Evolutionary conservation across 768 basidiomycete genomes (phyloP), one percentile per base, ranked within the genome.

Genomic region (Daedalea quercina): DNA sequence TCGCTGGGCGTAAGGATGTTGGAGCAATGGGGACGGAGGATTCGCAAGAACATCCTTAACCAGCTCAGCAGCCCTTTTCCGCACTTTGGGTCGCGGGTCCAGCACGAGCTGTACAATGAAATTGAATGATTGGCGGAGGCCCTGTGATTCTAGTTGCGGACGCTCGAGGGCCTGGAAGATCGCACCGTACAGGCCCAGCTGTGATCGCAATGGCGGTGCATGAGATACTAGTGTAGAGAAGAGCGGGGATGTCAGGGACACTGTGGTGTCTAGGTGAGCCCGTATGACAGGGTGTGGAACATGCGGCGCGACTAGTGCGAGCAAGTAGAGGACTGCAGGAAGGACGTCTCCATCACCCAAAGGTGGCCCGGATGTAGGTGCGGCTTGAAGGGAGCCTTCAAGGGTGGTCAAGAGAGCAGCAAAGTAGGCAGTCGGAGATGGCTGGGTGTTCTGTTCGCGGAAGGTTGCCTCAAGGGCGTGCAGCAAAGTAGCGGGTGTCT

Each of bases 81-180:
- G 83, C 49, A 99, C 93, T 73, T 98, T 97, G 19, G 96, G 96
- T 47, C 96, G 75, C 3, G 85, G 78, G 70, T 99, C 96, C 42
- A 92, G 75, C 59, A 82, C 85, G 44, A 96, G 71, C 45, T 90
- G 86, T 40, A 98, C 72, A 50, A 96, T 74, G 34, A 89, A 85
- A 42, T 87, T 85, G 74, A 94, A 97, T 2, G 85, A 77, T 65
- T 94, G 90, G 35, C 89, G 84, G 45, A 90, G 76, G 46, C 76
- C 77, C 53, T 76, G 80, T 1, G 67, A 70, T 31, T 90, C 86
- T 51, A 96, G 73, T 43, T 88, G 82, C 0, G 82, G 71, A 24
- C 80, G 71, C 57, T 94, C 89, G 17, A 94, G 74, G n/a, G 84
- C 72, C 53, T 71, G 75, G 54, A 94, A 75, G 17, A 96, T 57